Base-by-base conservation (phyloP, 2,329 filamentous ascomycete species). In the Colletotrichum tanaceti region DNA sequence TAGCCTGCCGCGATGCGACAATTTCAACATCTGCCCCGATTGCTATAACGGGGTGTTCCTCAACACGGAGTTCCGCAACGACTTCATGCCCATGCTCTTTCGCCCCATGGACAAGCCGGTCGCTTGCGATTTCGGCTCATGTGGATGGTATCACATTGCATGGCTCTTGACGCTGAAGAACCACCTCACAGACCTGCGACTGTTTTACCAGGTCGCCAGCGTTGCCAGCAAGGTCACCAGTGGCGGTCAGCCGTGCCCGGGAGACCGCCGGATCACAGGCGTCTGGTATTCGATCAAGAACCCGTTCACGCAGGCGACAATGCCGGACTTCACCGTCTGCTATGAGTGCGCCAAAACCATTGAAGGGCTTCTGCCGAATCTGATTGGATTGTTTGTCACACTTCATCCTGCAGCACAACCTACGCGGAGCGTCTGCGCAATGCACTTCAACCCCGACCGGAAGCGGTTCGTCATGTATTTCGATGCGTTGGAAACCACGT, bases 141-240 rank as follows among this genome's bases (percentile, higher is more conserved):
- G 84, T 0, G 88, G 91, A 0, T 98, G 94, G 93, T 91, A 93
- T 73, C 89, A 93, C 35, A 89, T 97, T 46, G 94, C 94, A 0
- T 97, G 92, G 89, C 84, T 94, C 3, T 84, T 97, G 71, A 94
- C 90, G 2, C 81, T 92, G 60, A 93, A 94, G 77, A 88, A 93
- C 72, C 81, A 88, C 14, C 83, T 87, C 20, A 83, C 86, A 3
- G 89, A 93, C 71, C 80, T 96, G 47, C 86, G 87, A 14, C 80
- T 97, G 5, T 84, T 98, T 38, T 87, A 91, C 67, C 86, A 87
- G 44, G 84, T 97, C 41, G 89, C 91, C 5, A 85, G 87, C 11
- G 86, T 93, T 46, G 82, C 86, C 2, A 84, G 86, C 5, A 85
- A 75, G 16, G 61, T 69, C 11, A 65, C 65, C 11, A 43, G 58